Evolutionary conservation across 2,329 filamentous ascomycete genomes (phyloP).

Genomic region (Fusarium albosuccineum): DNA sequence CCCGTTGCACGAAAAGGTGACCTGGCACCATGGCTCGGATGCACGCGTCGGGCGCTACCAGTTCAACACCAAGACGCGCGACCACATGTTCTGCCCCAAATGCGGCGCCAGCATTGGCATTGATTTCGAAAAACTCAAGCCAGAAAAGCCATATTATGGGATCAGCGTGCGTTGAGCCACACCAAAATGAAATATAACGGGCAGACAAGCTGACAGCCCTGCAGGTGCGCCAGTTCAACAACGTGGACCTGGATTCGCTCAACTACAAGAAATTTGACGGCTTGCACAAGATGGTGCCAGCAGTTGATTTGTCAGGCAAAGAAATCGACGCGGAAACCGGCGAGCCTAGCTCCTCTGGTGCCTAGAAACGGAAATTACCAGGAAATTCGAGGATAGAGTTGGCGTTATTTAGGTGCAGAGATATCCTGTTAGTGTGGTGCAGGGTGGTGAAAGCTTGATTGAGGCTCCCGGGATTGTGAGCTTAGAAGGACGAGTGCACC

Average conservation of each 20-base stretch:
- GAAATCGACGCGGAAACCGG: slow-evolving; percentile 17
- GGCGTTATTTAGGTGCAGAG: slow-evolving; percentile 2
- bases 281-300: slow-evolving; percentile 49
- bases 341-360: slow-evolving; percentile 15
- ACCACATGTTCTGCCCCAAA: slow-evolving; percentile 63
- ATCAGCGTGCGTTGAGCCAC: slow-evolving; percentile 55
- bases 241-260: slow-evolving; percentile 56
- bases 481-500: background rate
- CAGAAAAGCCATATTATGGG: slow-evolving; percentile 51
- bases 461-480: background rate
- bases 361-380: slow-evolving; percentile 12
- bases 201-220: slow-evolving; percentile 12
- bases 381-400: background rate
- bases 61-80: slow-evolving; percentile 62
- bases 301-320: slow-evolving; percentile 54
- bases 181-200: background rate
- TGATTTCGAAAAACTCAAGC: slow-evolving; percentile 54
- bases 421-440: slow-evolving; percentile 4
- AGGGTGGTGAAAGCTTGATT: background rate
- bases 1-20: slow-evolving; percentile 54
- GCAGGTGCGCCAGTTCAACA: slow-evolving; percentile 58
- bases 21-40: slow-evolving; percentile 57
- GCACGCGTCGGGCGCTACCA: slow-evolving; percentile 42
- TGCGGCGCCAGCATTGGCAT: slow-evolving; percentile 63
- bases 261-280: slow-evolving; percentile 55